Percentiles rank a stretch among this genome's conserved stretches.
phyloP scores from a whole-genome alignment of 352 stramenopile species.

The Pythium rishiriense region DNA sequence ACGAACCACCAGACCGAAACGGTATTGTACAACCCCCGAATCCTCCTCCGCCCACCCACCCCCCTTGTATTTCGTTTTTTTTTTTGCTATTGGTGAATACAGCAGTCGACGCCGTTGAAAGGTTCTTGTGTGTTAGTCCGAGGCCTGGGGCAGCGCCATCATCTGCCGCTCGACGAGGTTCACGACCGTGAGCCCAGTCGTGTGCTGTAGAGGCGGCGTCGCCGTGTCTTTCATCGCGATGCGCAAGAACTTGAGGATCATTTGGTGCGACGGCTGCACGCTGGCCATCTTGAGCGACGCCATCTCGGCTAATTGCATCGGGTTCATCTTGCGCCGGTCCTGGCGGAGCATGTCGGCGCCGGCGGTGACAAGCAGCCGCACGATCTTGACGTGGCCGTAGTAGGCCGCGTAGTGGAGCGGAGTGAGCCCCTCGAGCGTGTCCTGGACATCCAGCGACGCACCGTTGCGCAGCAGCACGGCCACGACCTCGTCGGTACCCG shows the following conservation, averaged over 20 bases:
- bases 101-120: not conserved
- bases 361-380: slow-evolving; percentile 52
- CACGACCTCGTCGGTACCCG: slow-evolving; percentile 59
- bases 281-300: slow-evolving; percentile 71
- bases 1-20: too few relatives aligned
- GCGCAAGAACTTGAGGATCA: slow-evolving; percentile 85
- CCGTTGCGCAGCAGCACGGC: slow-evolving; percentile 64
- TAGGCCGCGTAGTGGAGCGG: slow-evolving; percentile 74
- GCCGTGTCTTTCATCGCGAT: slow-evolving; percentile 71
- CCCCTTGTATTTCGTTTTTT: slow-evolving; percentile 17
- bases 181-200: slow-evolving; percentile 67
- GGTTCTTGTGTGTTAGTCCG: slow-evolving; percentile 13
- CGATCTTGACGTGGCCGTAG: slow-evolving; percentile 77
- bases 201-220: slow-evolving; percentile 77
- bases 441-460: slow-evolving; percentile 59
- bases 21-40: too few relatives aligned
- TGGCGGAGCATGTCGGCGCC: slow-evolving; percentile 49
- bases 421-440: slow-evolving; percentile 56
- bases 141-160: slow-evolving; percentile 42
- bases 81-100: slow-evolving; percentile 13
- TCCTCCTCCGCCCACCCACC: too few relatives aligned
- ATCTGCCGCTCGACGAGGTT: slow-evolving; percentile 65
- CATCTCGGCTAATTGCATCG: slow-evolving; percentile 75
- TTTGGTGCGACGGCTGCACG: slow-evolving; percentile 80
- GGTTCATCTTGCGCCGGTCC: slow-evolving; percentile 68